Evolutionary conservation across 1,284 basidiomycete species (phyloP), one percentile per base, ranked within the genome.

Genomic region (Flammula alnicola): DNA sequence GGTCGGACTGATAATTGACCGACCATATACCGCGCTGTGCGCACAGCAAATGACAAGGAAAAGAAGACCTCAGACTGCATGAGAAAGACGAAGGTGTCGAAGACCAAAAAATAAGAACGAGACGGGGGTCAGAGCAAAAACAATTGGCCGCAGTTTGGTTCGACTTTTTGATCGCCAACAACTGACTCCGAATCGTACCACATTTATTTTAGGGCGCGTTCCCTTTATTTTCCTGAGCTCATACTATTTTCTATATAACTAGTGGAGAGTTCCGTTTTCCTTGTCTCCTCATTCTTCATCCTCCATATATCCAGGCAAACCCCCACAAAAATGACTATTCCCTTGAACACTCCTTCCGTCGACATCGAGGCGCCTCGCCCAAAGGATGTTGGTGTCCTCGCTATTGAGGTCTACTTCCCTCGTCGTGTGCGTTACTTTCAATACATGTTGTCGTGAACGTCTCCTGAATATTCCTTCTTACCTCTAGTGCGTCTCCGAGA

Each of bases 371-470:
- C 70, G 22, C 71, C 76, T 45, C 90, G 93, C 63, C 93, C 94
- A 57, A 84, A 86, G 76, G 91, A 96, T 73, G 92, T 96, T 62
- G 94, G 94, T 70, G 87, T 96, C 72, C 86, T 95, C 58, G 94
- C 80, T 51, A 84, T 96, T 70, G 94, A 97, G 67, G 86, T 93
- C 75, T 96, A 96, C 79, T 95, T 97, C 75, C 94, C 94, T 53
- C 86, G 86, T 71, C 83, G 93, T 59, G 92, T 94, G 63, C 61
- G 87, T 78, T 17, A 56, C 42, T 42, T 54, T n/a, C n/a, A n/a
- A n/a, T n/a, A n/a, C n/a, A n/a, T n/a, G n/a, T n/a, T n/a, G n/a
- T n/a, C n/a, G n/a, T n/a, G n/a, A n/a, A n/a, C n/a, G n/a, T n/a
- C n/a, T n/a, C n/a, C n/a, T n/a, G n/a, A n/a, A n/a, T n/a, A n/a